phyloP scores from a whole-genome alignment of 306 rosid genomes.

The Lagenaria siceraria region DNA sequence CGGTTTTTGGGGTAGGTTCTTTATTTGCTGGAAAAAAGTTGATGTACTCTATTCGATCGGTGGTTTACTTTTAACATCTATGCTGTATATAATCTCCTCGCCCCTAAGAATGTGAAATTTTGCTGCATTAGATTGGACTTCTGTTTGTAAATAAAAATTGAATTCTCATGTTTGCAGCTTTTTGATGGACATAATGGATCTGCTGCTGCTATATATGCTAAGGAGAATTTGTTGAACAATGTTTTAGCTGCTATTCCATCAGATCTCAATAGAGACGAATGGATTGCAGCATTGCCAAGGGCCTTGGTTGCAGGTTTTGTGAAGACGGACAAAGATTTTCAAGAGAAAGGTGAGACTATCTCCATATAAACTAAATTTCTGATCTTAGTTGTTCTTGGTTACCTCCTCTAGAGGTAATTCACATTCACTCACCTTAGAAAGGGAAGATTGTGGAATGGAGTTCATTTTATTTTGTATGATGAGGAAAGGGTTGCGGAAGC shows the following conservation, averaged over 20 bases:
- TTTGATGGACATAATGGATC: conserved; percentile 99
- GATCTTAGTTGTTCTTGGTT: conserved; percentile 8
- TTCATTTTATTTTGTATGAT: not conserved
- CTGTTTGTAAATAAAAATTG: not conserved
- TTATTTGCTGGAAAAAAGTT: not conserved
- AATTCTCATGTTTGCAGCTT: conserved; percentile 52
- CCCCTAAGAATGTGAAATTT: not conserved
- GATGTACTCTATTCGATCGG: not conserved
- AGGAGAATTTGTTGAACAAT: conserved; percentile 84
- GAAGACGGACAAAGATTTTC: conserved; percentile 92
- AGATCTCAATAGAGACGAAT: conserved; percentile 90
- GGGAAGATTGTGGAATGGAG: not conserved
- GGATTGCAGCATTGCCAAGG: conserved; percentile 93
- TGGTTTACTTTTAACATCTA: not conserved
- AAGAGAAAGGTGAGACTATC: conserved; percentile 46
- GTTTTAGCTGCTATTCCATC: conserved; percentile 68
- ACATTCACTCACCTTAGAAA: not conserved
- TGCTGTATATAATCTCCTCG: not conserved
- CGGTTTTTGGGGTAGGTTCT: conserved; percentile 76
- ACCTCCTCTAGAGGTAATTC: not conserved
- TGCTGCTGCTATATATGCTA: conserved; percentile 90
- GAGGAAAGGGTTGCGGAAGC: not conserved
- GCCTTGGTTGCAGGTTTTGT: conserved; percentile 98
- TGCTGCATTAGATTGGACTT: not conserved
- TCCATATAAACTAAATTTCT: conserved; percentile 4